Percentiles rank a stretch among this genome's conserved stretches.
phyloP scores from a whole-genome alignment of 768 basidiomycete species.

The Amanita molliuscula region DNA sequence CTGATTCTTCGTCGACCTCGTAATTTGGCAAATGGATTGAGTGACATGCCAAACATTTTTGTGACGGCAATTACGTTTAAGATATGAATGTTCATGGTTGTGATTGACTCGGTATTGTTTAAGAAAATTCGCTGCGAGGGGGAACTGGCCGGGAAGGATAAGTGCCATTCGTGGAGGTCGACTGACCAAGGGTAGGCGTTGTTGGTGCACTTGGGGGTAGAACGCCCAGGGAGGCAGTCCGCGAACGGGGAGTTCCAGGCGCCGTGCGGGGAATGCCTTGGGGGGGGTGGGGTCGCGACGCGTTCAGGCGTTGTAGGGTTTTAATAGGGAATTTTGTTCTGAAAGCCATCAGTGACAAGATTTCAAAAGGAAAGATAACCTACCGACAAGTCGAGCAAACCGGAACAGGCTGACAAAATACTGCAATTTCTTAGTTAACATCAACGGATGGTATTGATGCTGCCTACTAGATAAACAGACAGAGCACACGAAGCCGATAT shows the following conservation, averaged over 20 bases:
- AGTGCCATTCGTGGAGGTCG: conserved; percentile 1
- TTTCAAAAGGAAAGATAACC: conserved; percentile 5
- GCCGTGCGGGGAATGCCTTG: conserved; percentile 15
- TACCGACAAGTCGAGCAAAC: conserved; percentile 92
- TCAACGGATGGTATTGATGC: background rate
- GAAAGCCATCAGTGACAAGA: conserved; percentile 2
- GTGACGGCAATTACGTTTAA: conserved; percentile 43
- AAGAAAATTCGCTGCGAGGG: background rate
- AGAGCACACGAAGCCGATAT: conserved; percentile 97
- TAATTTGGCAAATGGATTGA: conserved; percentile 7
- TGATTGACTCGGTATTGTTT: too few species aligned
- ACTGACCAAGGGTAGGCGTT: conserved; percentile 7
- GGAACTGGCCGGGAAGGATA: background rate
- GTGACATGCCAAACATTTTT: conserved; percentile 32
- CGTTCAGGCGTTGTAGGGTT: conserved; percentile 74
- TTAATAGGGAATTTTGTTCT: conserved; percentile 96
- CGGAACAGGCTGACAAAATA: conserved; percentile 89
- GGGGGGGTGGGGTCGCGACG: conserved; percentile 16
- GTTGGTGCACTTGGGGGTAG: conserved; percentile 7
- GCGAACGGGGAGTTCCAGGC: conserved; percentile 23
- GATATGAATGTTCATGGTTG: too few species aligned
- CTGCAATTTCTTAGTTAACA: conserved; percentile 26
- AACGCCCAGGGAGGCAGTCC: conserved; percentile 10
- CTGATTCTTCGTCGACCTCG: conserved; percentile 31
- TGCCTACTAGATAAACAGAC: conserved; percentile 90